Base-by-base conservation (phyloP, 1,139 yeast species). In the Spathaspora sp. region DNA sequence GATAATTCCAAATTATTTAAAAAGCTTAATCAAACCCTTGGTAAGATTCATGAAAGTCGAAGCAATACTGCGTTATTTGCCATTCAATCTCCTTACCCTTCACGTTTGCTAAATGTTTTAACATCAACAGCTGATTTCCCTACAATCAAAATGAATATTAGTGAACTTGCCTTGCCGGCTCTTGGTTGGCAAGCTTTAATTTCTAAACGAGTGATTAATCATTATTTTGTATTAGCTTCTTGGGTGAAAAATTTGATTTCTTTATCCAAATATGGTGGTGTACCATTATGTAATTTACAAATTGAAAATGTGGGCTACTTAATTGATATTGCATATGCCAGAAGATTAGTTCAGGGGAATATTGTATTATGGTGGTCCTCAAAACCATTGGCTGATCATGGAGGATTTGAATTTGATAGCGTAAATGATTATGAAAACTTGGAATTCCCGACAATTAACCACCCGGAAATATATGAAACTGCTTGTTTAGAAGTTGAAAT, bases 351-450 rank as follows among this genome's bases (percentile, higher is more conserved):
- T 27, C 75, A 79, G 36, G 80, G 81, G 44, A 82, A 84, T 52
- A 79, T 89, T 44, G 86, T 91, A 2, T 67, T 93, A 41, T 95
- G 99, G 99, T 91, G 99, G 98, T 88, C 96, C 0, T 79, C 83
- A 2, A 76, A 76, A 33, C 89, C 95, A 1, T 67, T 78, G 40
- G 95, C 97, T 0, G 97, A 89, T 60, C 86, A 82, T 60, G 97
- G 97, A 36, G 97, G 97, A 0, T 64, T 74, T 44, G 95, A 90
- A 61, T 80, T 77, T 56, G 96, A 89, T 56, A 60, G 62, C 54
- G 50, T 64, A 38, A 61, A 68, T 50, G 74, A 74, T 42, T 78
- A 81, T 58, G 95, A 86, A 47, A 78, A 77, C 34, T 69, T 84
- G 42, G 84, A 82, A 29, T 82, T 89, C 55, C 95, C 95, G 4